Base-by-base conservation (phyloP, 768 basidiomycete genomes). In the Holtermanniella nyarrowii region DNA sequence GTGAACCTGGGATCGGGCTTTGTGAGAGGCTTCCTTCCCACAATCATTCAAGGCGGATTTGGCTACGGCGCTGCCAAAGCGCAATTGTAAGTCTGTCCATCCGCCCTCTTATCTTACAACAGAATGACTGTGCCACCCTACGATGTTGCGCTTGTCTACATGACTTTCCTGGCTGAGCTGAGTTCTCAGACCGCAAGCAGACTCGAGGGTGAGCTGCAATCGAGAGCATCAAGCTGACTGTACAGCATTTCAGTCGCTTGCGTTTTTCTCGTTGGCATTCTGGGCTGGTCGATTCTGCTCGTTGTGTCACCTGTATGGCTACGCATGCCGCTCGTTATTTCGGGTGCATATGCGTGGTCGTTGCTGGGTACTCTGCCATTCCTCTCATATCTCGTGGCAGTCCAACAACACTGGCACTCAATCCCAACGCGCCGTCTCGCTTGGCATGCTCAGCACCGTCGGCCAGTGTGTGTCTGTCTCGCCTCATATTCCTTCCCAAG, bases 81-180 rank as follows among this genome's bases (percentile, higher is more conserved):
- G 4, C 49, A 65, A 27, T n/a, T n/a, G n/a, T n/a, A n/a, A n/a
- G n/a, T n/a, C n/a, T n/a, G 1, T 72, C 65, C 59, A n/a, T n/a
- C n/a, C n/a, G n/a, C n/a, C n/a, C n/a, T n/a, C n/a, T n/a, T n/a
- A n/a, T n/a, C n/a, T n/a, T n/a, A n/a, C n/a, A n/a, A n/a, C n/a
- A n/a, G n/a, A n/a, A n/a, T n/a, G n/a, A 70, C 71, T 13, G 71
- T 72, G 10, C 72, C n/a, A n/a, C n/a, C n/a, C 5, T 74, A 74
- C 53, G 74, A 68, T 24, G 72, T 72, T 40, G 67, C 72, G 0
- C 55, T 73, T n/a, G 72, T 71, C 18, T 68, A 71, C 54, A 66
- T 66, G 62, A 40, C 68, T 7, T 49, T 60, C 24, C 52, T 68
- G n/a, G n/a, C n/a, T n/a, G n/a, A 16, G 63, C 61, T 24, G 56